These are phyloP conservation scores for Scutellaria barbata DNA, from an alignment of 257 asterid genomes.

Conservation along the genomic window DNA sequence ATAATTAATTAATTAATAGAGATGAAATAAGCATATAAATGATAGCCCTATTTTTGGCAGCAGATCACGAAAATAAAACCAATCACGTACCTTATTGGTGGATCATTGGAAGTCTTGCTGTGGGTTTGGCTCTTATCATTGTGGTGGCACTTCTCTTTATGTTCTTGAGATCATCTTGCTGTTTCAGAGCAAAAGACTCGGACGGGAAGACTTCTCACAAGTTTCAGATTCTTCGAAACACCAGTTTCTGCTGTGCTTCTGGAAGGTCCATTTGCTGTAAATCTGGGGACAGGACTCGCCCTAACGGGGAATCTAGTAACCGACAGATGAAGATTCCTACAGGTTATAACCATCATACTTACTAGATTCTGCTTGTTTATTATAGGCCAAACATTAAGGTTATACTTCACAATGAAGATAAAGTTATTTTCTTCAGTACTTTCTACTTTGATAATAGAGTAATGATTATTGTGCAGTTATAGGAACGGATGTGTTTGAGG, in stretches of 20 bases:
- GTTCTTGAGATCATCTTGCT: slow-evolving; percentile 61
- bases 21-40: background rate
- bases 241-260: slow-evolving; percentile 87
- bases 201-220: slow-evolving; percentile 62
- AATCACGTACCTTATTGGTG: slow-evolving; percentile 71
- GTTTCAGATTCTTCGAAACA: slow-evolving; percentile 76
- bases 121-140: slow-evolving; percentile 66
- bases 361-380: background rate
- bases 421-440: background rate
- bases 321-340: slow-evolving; percentile 79
- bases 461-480: slow-evolving; percentile 63
- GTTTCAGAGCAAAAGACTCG: slow-evolving; percentile 54
- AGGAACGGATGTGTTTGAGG: slow-evolving; percentile 77
- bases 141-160: slow-evolving; percentile 54
- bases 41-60: slow-evolving; percentile 46
- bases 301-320: slow-evolving; percentile 69
- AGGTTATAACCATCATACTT: slow-evolving; percentile 49
- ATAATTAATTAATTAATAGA: background rate
- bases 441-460: background rate
- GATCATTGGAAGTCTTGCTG: slow-evolving; percentile 85
- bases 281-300: slow-evolving; percentile 55
- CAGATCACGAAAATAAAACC: slow-evolving; percentile 54
- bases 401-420: slow-evolving; percentile 1
- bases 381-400: slow-evolving; percentile 9
- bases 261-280: slow-evolving; percentile 64